Base-by-base conservation (phyloP, 2,329 filamentous ascomycete species). In the Westerdykella aurantiaca region DNA sequence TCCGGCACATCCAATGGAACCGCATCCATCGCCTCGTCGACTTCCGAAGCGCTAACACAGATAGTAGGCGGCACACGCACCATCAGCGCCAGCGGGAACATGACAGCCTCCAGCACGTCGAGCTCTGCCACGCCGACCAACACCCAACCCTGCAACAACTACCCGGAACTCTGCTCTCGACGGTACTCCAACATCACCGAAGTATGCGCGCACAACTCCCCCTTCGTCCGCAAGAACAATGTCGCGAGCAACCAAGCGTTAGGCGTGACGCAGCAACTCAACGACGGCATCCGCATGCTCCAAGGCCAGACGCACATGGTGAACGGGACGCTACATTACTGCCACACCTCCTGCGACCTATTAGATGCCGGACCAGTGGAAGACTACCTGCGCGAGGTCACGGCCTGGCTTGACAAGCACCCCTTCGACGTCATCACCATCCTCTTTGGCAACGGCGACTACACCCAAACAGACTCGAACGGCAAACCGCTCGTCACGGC, bases 381-480 rank as follows among this genome's bases (percentile, higher is more conserved):
- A 46, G 73, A 79, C 41, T 94, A 88, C 71, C 79, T 96, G 22
- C 72, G 72, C 7, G 74, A 75, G 3, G 85, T 96, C 9, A 76
- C 75, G 21, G 65, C 72, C 39, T 97, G 90, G 90, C 80, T 96
- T 2, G 75, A 78, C 12, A 58, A 63, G 1, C 83, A 96, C 55
- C 90, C 89, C 0, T 93, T 88, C 69, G 91, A 97, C 48, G 86
- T 96, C 4, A 78, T 97, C 18, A 94, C 89, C 2, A 83, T 96
- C 55, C 73, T 97, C 25, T 81, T 97, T 35, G 89, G 85, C 45
- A 97, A 96, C 64, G 86, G 52, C 37, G 52, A 90, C 69, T 66
- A 59, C 45, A 51, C 56, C 12, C 38, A 56, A 12, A 60, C 51
- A 38, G 56, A 57, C 41, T 40, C 44, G 0, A 42, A 58, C 21